These are phyloP conservation scores for Dioscorea alata DNA, from an alignment of 106 monocot species.

Conservation along the genomic window DNA sequence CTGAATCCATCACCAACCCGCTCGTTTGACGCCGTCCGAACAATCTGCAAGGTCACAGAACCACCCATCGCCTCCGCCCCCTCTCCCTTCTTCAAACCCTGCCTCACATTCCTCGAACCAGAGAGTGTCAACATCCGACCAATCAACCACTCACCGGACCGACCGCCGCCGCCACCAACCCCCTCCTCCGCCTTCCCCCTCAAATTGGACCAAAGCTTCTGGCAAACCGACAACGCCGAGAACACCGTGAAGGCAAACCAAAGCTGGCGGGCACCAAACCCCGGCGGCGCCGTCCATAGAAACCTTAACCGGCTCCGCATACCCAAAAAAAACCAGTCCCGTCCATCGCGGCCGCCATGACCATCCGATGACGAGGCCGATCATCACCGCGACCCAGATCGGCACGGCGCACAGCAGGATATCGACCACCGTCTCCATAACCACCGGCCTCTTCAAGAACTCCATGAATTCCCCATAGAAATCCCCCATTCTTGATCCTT, in stretches of 20 bases:
- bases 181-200: constrained; percentile 26
- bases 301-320: constrained; percentile 57
- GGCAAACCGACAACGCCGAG: constrained; percentile 80
- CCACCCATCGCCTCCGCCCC: too few species aligned
- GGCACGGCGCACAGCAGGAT: constrained; percentile 77
- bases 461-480: constrained; percentile 40
- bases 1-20: too few species aligned
- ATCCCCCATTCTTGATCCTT: constrained; percentile 38
- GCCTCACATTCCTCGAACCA: too few species aligned
- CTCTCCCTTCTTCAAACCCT: too few species aligned
- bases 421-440: constrained; percentile 73
- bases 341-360: constrained; percentile 97
- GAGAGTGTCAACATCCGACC: too few species aligned
- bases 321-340: constrained; percentile 82
- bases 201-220: constrained; percentile 55
- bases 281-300: constrained; percentile 63
- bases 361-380: constrained; percentile 93
- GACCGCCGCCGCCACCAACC: constrained; percentile 1
- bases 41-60: too few species aligned
- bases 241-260: constrained; percentile 95
- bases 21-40: too few species aligned
- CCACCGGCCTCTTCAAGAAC: constrained; percentile 62
- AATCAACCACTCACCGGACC: neutral
- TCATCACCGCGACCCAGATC: constrained; percentile 98
- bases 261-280: constrained; percentile 70